phyloP scores from a whole-genome alignment of 2,329 filamentous ascomycete genomes.

The Diaporthe longicolla region DNA sequence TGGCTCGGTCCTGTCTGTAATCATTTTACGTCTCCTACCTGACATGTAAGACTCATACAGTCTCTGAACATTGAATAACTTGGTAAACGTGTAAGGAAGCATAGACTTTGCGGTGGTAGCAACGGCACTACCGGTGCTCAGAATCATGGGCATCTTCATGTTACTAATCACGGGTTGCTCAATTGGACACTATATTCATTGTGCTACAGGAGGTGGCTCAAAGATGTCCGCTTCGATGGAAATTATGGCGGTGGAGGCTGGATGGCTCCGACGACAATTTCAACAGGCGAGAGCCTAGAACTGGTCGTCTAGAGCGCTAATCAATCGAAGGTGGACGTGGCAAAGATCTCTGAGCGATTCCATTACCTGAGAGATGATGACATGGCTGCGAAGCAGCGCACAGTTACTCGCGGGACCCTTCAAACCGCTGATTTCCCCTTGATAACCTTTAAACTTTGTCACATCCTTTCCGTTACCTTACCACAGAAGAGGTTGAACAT shows the following conservation, averaged over 20 bases:
- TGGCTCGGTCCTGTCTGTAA: not conserved
- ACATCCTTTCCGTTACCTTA: not conserved
- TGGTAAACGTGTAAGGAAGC: too few species aligned
- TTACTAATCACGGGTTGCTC: too few species aligned
- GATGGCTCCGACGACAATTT: not conserved
- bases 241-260: not conserved
- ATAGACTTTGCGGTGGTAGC: not conserved
- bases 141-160: too few species aligned
- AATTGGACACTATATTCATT: not conserved
- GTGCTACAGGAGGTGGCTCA: not conserved
- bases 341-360: not conserved
- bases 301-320: not conserved
- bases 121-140: not conserved
- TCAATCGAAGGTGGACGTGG: not conserved
- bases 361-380: not conserved
- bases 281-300: not conserved
- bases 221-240: not conserved
- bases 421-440: too few species aligned
- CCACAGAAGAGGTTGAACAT: not conserved
- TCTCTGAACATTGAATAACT: not conserved
- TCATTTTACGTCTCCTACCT: not conserved
- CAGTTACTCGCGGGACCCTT: not conserved
- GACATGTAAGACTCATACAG: not conserved
- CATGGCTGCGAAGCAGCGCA: not conserved
- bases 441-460: not conserved